Percentiles rank a stretch among this genome's conserved stretches.
Evolutionary conservation across 768 basidiomycete species (phyloP).

Genomic region (Gymnopilus junonius): DNA sequence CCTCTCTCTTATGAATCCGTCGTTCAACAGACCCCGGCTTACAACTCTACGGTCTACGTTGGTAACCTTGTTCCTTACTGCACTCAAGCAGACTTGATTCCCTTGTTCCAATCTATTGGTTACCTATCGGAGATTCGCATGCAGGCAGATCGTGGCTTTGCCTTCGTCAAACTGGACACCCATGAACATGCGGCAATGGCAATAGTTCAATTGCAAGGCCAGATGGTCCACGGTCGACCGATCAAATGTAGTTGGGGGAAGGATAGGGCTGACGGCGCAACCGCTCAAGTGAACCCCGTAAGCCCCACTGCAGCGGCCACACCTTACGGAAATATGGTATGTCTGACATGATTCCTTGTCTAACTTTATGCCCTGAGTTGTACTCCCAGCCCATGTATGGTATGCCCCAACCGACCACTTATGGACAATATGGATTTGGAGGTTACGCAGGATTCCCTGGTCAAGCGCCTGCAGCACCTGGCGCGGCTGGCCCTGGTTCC

Average conservation of each 20-base stretch:
- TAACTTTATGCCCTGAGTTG: constrained; percentile 3
- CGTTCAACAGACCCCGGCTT: constrained; percentile 89
- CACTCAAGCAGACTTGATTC: constrained; percentile 96
- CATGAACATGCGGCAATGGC: constrained; percentile 99
- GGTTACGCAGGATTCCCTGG: constrained; percentile 75
- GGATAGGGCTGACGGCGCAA: constrained; percentile 80
- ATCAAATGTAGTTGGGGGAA: constrained; percentile 99
- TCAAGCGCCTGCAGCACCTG: constrained; percentile 53
- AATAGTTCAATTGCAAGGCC: constrained; percentile 95
- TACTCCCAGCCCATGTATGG: constrained; percentile 79
- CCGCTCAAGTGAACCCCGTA: constrained; percentile 52
- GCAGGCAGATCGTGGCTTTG: constrained; percentile 99
- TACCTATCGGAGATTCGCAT: constrained; percentile 99
- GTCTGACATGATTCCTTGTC: constrained; percentile 24
- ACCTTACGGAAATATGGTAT: constrained; percentile 83
- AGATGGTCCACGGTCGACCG: constrained; percentile 95
- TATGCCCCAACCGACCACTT: constrained; percentile 82
- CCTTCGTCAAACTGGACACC: constrained; percentile 98
- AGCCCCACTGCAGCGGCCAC: constrained; percentile 65
- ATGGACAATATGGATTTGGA: constrained; percentile 78
- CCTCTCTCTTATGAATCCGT: constrained; percentile 94
- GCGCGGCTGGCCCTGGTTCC: constrained; percentile 52
- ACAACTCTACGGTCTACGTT: constrained; percentile 97
- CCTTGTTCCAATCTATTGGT: constrained; percentile 97
- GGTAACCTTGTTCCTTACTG: constrained; percentile 98